A percentile compares a stretch with the other conserved stretches of the same genome.
Conservation (phyloP, 306 rosid species). For the Lupinus albus region DNA sequence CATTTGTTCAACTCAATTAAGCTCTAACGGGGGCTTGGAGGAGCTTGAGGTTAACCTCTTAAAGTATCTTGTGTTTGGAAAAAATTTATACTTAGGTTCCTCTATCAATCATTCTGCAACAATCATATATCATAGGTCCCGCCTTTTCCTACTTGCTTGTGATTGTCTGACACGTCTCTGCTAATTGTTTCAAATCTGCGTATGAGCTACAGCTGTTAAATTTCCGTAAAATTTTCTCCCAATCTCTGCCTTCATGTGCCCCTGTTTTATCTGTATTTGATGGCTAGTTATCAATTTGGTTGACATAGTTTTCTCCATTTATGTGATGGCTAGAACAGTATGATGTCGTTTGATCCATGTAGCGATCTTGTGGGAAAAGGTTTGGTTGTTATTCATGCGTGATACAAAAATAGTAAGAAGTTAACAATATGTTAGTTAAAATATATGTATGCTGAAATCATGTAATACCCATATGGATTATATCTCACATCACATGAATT, state of each 20-base stretch:
- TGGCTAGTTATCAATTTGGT: slow-evolving; percentile 11
- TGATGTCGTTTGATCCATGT: too few species aligned
- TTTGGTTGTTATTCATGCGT: not conserved
- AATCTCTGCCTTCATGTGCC: not conserved
- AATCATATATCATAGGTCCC: not conserved
- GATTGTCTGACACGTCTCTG: slow-evolving; percentile 16
- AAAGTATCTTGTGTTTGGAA: slow-evolving; percentile 31
- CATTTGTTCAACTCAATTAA: slow-evolving; percentile 44
- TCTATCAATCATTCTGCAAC: slow-evolving; percentile 21
- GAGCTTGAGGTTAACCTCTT: slow-evolving; percentile 80
- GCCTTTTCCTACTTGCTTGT: slow-evolving; percentile 2
- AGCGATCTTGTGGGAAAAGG: too few species aligned
- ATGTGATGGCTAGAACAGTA: too few species aligned
- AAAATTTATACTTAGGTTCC: not conserved
- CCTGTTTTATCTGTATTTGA: not conserved
- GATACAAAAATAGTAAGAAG: not conserved
- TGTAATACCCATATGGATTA: not conserved
- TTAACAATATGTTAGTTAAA: slow-evolving; percentile 4
- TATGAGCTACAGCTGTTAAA: too few species aligned
- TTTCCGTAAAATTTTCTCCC: not conserved
- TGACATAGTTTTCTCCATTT: slow-evolving; percentile 8
- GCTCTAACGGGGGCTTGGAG: slow-evolving; percentile 57
- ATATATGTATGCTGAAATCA: slow-evolving; percentile 2
- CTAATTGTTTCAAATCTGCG: not conserved
- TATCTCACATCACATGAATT: not conserved